Conservation (phyloP, 305 asterid species). For the Nicotiana rustica region DNA sequence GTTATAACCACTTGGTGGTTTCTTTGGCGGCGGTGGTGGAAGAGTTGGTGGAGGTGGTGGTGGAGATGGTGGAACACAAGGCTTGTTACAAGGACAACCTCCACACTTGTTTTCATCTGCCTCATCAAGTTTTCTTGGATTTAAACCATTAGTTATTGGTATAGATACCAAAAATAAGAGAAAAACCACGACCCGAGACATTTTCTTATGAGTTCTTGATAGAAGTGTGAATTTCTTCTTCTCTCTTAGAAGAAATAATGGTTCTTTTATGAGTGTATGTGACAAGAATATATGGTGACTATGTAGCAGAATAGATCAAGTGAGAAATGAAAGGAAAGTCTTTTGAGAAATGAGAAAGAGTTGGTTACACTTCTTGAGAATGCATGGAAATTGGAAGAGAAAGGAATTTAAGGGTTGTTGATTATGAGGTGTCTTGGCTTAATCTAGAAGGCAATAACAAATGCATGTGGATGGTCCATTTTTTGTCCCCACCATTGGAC, state of each 20-base stretch:
- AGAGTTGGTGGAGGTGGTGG: conserved; percentile 51
- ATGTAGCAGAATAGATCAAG: background rate
- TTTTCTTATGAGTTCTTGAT: conserved; percentile 18
- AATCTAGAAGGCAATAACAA: conserved; percentile 38
- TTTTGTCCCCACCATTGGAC: conserved; percentile 15
- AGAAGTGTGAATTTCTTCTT: background rate
- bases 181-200: conserved; percentile 33
- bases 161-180: conserved; percentile 32
- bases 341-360: conserved; percentile 3
- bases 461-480: conserved; percentile 45
- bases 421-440: conserved; percentile 40
- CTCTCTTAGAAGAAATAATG: background rate
- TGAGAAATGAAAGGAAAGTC: background rate
- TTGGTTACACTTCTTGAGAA: conserved; percentile 37
- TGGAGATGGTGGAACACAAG: conserved; percentile 56
- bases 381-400: conserved; percentile 40
- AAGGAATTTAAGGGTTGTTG: conserved; percentile 30
- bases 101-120: conserved; percentile 69
- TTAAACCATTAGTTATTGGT: conserved; percentile 37
- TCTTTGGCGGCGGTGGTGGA: conserved; percentile 54
- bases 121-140: conserved; percentile 52
- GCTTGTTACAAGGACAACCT: conserved; percentile 76
- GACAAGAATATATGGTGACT: conserved; percentile 15
- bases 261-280: background rate
- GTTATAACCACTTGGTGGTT: conserved; percentile 51